Evolutionary conservation across 2,329 filamentous ascomycete species (phyloP).

Genomic region (Penicillium olsonii): DNA sequence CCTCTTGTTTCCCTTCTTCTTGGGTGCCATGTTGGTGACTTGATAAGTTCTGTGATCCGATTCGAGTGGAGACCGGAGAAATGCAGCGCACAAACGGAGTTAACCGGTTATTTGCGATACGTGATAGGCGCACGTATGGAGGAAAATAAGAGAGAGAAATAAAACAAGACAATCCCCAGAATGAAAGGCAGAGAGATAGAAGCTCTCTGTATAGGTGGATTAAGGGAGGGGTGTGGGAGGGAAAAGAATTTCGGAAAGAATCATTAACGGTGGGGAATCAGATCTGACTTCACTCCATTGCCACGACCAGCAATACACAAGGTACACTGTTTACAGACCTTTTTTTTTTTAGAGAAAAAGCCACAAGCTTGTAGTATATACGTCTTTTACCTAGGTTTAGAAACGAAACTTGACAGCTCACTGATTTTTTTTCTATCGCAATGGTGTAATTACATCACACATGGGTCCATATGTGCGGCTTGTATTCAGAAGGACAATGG

Average conservation of each 20-base stretch:
- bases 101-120: constrained; percentile 27
- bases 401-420: too few species aligned
- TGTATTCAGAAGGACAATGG: background rate
- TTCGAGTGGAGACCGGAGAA: constrained; percentile 19
- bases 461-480: background rate
- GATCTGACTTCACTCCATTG: constrained; percentile 21
- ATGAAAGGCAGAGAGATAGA: constrained; percentile 19
- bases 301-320: background rate
- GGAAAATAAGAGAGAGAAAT: constrained; percentile 1
- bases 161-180: constrained; percentile 19
- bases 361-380: too few species aligned
- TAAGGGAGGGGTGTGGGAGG: constrained; percentile 17
- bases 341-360: too few species aligned
- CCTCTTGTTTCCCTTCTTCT: constrained; percentile 91
- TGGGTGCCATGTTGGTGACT: constrained; percentile 71
- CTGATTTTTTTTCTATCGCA: too few species aligned
- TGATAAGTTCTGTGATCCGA: constrained; percentile 11
- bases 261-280: constrained; percentile 26
- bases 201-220: constrained; percentile 18
- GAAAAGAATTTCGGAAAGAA: constrained; percentile 30
- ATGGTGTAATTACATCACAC: background rate
- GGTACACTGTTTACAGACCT: background rate
- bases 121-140: constrained; percentile 8
- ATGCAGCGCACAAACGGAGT: constrained; percentile 29
- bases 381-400: too few species aligned